Conservation (phyloP, 805 yeast genomes). For the Wickerhamiella shivajii region DNA sequence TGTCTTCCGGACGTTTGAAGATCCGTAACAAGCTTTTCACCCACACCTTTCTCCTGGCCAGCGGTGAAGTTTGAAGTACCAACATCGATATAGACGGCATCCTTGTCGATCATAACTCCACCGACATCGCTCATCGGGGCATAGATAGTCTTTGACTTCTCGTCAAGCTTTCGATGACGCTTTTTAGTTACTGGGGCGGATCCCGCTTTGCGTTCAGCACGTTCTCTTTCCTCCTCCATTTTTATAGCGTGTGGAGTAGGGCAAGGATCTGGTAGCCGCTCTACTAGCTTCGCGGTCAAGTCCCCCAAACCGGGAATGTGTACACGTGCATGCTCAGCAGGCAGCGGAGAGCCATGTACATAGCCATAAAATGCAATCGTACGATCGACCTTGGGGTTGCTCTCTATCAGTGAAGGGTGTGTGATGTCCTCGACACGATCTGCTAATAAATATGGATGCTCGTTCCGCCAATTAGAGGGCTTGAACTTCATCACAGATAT, state of each 20-base stretch:
- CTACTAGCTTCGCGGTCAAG: slow-evolving; percentile 55
- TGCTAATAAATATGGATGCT: slow-evolving; percentile 85
- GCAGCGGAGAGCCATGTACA: slow-evolving; percentile 82
- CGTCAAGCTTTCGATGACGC: slow-evolving; percentile 84
- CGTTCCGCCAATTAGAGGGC: slow-evolving; percentile 98
- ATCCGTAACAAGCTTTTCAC: slow-evolving; percentile 72
- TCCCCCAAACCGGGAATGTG: slow-evolving; percentile 97
- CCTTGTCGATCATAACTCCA: slow-evolving; percentile 92
- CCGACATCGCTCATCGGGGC: slow-evolving; percentile 99
- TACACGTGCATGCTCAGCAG: slow-evolving; percentile 51
- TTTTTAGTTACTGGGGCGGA: slow-evolving; percentile 22
- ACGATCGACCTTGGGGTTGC: slow-evolving; percentile 72
- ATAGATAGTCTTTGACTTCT: slow-evolving; percentile 81
- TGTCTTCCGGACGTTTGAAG: slow-evolving; percentile 57
- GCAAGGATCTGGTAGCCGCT: slow-evolving; percentile 94
- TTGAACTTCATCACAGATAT: slow-evolving; percentile 95
- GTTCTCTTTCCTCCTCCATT: slow-evolving; percentile 36
- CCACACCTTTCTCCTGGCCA: slow-evolving; percentile 62
- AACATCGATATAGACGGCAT: slow-evolving; percentile 88
- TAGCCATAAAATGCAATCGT: slow-evolving; percentile 88
- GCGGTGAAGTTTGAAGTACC: slow-evolving; percentile 42
- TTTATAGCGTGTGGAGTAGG: slow-evolving; percentile 93
- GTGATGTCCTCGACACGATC: slow-evolving; percentile 91
- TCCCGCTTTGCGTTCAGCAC: slow-evolving; percentile 49
- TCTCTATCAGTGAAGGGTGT: slow-evolving; percentile 69